Evolutionary conservation across 805 yeast species (phyloP).

Genomic region (Hanseniaspora jakobsenii): DNA sequence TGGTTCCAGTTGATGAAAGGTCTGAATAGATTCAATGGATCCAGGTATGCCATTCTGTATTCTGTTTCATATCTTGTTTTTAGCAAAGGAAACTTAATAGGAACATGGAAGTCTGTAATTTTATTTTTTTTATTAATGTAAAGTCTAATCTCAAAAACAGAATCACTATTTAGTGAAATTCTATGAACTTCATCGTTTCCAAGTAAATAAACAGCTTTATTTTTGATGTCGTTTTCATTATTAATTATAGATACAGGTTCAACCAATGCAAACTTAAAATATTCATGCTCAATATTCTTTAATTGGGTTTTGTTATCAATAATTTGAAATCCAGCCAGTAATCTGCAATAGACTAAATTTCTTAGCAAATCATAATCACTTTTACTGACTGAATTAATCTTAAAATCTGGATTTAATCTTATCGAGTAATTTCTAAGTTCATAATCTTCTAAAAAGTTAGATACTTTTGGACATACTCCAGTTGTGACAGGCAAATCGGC

Average conservation of each 20-base stretch:
- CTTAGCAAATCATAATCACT: constrained; percentile 47
- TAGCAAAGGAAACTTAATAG: constrained; percentile 42
- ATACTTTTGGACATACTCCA: constrained; percentile 57
- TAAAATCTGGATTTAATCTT: constrained; percentile 43
- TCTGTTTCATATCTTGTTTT: constrained; percentile 67
- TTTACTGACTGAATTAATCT: constrained; percentile 29
- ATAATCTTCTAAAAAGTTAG: constrained; percentile 59
- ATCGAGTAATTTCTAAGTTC: constrained; percentile 77
- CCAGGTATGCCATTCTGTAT: constrained; percentile 47
- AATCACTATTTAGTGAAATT: constrained; percentile 58
- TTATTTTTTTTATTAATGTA: constrained; percentile 36
- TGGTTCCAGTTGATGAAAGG: constrained; percentile 73
- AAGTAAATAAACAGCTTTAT: constrained; percentile 60
- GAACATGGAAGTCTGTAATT: constrained; percentile 26
- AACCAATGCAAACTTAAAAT: constrained; percentile 28
- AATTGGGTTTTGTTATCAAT: constrained; percentile 35
- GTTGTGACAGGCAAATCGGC: constrained; percentile 82
- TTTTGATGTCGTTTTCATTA: constrained; percentile 39
- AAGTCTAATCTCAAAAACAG: constrained; percentile 66
- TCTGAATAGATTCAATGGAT: constrained; percentile 42
- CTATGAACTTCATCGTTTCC: constrained; percentile 79
- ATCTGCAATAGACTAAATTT: constrained; percentile 74
- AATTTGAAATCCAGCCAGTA: constrained; percentile 81
- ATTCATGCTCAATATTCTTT: constrained; percentile 25
- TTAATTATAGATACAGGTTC: constrained; percentile 46